These are phyloP conservation scores for Scenedesmus sp. DNA, from an alignment of 163 green algal genomes.

Conservation along the genomic window DNA sequence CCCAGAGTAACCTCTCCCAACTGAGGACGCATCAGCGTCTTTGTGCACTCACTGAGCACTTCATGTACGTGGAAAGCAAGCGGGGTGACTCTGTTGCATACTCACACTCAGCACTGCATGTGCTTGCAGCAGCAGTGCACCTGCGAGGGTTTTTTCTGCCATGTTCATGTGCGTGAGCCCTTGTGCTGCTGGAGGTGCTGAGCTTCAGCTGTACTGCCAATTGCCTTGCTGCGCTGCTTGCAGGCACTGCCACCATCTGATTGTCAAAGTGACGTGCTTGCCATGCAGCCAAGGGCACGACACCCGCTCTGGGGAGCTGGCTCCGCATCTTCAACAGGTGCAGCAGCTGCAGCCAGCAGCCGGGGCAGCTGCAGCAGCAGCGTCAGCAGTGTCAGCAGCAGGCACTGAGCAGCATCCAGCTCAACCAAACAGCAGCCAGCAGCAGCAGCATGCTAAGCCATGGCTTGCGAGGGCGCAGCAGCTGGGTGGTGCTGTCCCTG, in stretches of 20 bases:
- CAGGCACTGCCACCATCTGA: not conserved
- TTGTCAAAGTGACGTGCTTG: not conserved
- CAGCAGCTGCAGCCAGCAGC: conserved; percentile 1
- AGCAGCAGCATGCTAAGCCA: not conserved
- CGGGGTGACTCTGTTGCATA: too few relatives aligned
- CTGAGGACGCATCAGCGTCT: too few relatives aligned
- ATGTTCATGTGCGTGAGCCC: too few relatives aligned
- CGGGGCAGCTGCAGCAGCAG: not conserved
- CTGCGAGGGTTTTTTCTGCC: too few relatives aligned
- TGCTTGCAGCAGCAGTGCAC: not conserved
- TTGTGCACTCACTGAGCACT: too few relatives aligned
- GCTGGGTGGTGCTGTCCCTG: not conserved
- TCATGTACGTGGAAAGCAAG: not conserved
- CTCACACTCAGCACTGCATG: not conserved
- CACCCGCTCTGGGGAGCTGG: not conserved
- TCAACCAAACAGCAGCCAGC: not conserved
- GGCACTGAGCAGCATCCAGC: not conserved
- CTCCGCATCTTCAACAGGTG: not conserved
- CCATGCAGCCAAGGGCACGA: not conserved
- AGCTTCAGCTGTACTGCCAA: not conserved
- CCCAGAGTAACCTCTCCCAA: too few relatives aligned
- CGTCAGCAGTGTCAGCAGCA: not conserved
- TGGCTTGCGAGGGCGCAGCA: not conserved
- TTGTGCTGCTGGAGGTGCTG: too few relatives aligned
- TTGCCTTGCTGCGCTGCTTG: not conserved